Base-by-base conservation (phyloP, 2,329 filamentous ascomycete genomes). In the Arthroderma sp. region DNA sequence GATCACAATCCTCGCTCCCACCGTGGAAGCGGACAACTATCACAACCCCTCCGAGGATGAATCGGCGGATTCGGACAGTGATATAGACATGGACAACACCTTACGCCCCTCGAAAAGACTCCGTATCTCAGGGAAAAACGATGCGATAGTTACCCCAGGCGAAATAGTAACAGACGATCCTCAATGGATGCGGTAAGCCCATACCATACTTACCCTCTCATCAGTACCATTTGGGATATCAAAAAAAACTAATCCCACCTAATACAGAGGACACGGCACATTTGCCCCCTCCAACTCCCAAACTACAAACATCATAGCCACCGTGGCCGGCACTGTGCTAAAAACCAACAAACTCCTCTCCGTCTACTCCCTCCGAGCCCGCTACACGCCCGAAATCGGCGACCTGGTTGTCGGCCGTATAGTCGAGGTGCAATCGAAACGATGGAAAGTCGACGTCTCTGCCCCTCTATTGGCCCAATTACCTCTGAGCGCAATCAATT, bases 291-390 rank as follows among this genome's bases (percentile, higher is more conserved):
- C 74, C 4, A 63, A 68, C 39, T 48, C 51, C 40, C 7, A 44
- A 4, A 63, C 65, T 5, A 77, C 75, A 4, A 74, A 79, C 48
- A 98, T 98, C 59, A 78, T 83, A 46, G 88, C 86, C 40, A 94
- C 91, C 4, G 83, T 98, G 30, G 88, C 88, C 5, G 91, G 91
- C 57, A 89, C 83, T 5, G 74, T 96, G 32, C 81, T 83, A 59
- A 89, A 88, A 62, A 96, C 89, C 48, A 98, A 98, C 75, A 96
- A 95, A 64, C 80, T 98, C 40, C 80, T 98, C 53, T 94, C 86
- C 2, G 84, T 98, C 46, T 80, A 83, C 1, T 87, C 91, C 5
- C 74, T 98, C 3, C 86, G 88, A 50, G 88, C 91, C 11, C 83
- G 91, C 50, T 98, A 98, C 69, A 86, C 80, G 1, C 91, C 91